These are phyloP conservation scores for Solanum aculeatissimum DNA, from an alignment of 305 asterid species.

Conservation along the genomic window DNA sequence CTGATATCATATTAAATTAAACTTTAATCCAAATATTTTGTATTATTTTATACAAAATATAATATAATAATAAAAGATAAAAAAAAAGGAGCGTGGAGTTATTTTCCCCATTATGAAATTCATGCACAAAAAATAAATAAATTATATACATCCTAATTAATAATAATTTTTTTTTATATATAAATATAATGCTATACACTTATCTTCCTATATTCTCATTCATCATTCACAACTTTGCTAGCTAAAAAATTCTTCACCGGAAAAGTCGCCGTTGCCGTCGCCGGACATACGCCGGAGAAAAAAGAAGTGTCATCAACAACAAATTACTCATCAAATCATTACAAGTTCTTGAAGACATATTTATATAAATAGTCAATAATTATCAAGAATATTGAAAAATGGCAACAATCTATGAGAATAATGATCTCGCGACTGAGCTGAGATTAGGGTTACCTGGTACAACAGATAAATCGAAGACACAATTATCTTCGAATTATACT, in stretches of 20 bases:
- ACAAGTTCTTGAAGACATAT: neutral
- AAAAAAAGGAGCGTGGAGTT: conserved; percentile 23
- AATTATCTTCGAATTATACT: neutral
- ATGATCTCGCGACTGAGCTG: conserved; percentile 9
- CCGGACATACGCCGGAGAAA: neutral
- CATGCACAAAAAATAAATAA: conserved; percentile 44
- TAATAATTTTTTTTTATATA: conserved; percentile 20
- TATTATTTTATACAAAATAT: no score
- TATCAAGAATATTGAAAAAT: neutral
- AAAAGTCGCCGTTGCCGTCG: neutral
- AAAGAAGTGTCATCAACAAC: neutral
- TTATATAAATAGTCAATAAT: neutral
- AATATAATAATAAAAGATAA: no score
- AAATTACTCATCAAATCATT: neutral
- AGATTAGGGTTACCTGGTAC: conserved; percentile 65
- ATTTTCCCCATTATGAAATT: conserved; percentile 1
- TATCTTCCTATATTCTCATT: conserved; percentile 2
- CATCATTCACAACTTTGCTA: conserved; percentile 1
- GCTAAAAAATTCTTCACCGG: neutral
- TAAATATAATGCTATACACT: conserved; percentile 4
- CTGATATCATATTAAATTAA: no score
- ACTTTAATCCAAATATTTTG: no score
- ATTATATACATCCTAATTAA: conserved; percentile 12
- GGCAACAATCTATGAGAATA: neutral
- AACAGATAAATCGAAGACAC: conserved; percentile 8